Evolutionary conservation across 163 green algal species (phyloP).

Genomic region (Coccomyxa subellipsoidea): DNA sequence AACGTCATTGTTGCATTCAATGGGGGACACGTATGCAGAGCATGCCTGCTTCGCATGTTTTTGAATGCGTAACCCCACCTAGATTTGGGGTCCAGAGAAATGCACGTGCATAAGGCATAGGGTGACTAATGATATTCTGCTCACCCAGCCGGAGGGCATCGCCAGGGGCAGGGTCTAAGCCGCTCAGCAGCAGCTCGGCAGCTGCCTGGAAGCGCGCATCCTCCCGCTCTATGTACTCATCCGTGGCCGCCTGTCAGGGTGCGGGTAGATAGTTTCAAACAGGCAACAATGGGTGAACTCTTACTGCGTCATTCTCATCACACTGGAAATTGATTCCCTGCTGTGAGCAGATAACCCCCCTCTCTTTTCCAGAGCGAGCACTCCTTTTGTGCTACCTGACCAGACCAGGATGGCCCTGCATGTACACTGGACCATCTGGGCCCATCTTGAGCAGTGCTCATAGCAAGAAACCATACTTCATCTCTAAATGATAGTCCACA

Average conservation of each 20-base stretch:
- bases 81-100: no score
- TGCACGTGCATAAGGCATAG: no score
- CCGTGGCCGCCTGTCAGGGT: slow-evolving; percentile 59
- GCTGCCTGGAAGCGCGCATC: slow-evolving; percentile 48
- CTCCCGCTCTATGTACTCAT: slow-evolving; percentile 57
- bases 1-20: not conserved
- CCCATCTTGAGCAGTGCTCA: no score
- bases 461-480: no score
- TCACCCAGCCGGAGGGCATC: slow-evolving; percentile 9
- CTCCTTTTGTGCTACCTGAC: no score
- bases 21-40: not conserved
- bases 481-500: no score
- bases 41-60: not conserved
- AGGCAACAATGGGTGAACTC: not conserved
- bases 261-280: not conserved
- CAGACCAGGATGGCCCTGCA: no score
- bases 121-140: no score
- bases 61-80: no score
- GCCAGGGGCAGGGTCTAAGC: not conserved
- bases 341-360: not conserved
- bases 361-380: no score
- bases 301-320: not conserved
- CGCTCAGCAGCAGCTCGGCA: slow-evolving; percentile 34
- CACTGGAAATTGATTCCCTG: not conserved
- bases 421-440: no score